Conservation (phyloP, 441 rosid genomes). For the Melastoma candidum region DNA sequence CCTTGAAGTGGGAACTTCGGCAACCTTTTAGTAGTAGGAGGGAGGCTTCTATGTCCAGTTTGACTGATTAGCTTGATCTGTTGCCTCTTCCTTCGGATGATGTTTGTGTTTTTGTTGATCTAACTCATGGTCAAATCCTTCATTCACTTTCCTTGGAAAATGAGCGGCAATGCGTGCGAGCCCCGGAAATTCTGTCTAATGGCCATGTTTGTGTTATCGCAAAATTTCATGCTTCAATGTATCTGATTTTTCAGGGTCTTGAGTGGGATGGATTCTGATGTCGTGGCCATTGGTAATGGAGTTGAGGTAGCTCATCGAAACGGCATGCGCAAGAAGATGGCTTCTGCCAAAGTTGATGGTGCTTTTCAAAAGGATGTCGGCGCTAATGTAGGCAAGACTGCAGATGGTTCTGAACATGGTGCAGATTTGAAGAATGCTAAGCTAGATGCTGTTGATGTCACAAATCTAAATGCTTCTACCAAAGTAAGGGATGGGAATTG, state of each 20-base stretch:
- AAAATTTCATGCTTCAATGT: constrained; percentile 7
- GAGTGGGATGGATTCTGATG: constrained; percentile 58
- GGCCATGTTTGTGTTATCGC: constrained; percentile 9
- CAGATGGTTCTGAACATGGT: constrained; percentile 17
- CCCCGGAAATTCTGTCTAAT: constrained; percentile 4
- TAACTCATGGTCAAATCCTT: too few relatives aligned
- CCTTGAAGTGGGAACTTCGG: too few relatives aligned
- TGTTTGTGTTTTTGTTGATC: too few relatives aligned
- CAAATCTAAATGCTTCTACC: constrained; percentile 9
- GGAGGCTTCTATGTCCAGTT: too few relatives aligned
- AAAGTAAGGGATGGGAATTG: constrained; percentile 21
- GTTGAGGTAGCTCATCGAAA: constrained; percentile 40
- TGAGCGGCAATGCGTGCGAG: constrained; percentile 1
- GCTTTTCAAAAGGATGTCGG: constrained; percentile 17
- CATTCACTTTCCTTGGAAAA: too few relatives aligned
- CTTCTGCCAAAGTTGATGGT: constrained; percentile 26
- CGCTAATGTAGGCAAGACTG: constrained; percentile 23
- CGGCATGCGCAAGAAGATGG: constrained; percentile 29
- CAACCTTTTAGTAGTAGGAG: too few relatives aligned
- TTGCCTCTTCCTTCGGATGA: too few relatives aligned
- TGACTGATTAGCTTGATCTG: too few relatives aligned
- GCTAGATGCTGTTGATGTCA: constrained; percentile 26
- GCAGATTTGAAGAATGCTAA: constrained; percentile 26
- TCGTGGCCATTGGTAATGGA: constrained; percentile 27
- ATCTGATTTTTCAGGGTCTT: constrained; percentile 18